Evolutionary conservation across 177 flowering plant genomes (phyloP).

Genomic region (Vitis hybrid): DNA sequence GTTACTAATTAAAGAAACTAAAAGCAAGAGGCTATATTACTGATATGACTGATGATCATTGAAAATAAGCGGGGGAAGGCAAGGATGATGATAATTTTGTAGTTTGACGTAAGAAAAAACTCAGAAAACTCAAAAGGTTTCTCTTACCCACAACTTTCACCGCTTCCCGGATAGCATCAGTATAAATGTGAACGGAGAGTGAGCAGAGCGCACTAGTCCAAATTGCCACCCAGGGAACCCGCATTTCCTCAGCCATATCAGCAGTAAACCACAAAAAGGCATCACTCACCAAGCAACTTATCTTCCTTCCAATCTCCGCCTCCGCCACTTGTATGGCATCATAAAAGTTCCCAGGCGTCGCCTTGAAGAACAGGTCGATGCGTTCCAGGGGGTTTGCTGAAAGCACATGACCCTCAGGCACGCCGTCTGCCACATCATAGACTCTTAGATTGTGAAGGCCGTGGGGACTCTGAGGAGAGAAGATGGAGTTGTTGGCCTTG

Average conservation of each 20-base stretch:
- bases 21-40: too few relatives aligned
- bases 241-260: background rate
- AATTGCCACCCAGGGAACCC: constrained; percentile 13
- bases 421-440: constrained; percentile 15
- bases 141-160: too few relatives aligned
- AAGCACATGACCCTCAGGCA: background rate
- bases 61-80: too few relatives aligned
- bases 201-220: background rate
- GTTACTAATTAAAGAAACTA: too few relatives aligned
- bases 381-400: constrained; percentile 6
- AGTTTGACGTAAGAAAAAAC: too few relatives aligned
- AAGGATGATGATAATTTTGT: too few relatives aligned
- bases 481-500: background rate
- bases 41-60: too few relatives aligned
- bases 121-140: too few relatives aligned
- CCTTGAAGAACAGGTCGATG: constrained; percentile 7
- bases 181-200: constrained; percentile 16
- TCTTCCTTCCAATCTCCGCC: background rate
- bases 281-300: constrained; percentile 16
- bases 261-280: constrained; percentile 10
- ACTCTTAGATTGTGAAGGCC: constrained; percentile 5
- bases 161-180: constrained; percentile 8
- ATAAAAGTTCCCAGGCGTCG: background rate
- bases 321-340: constrained; percentile 1
- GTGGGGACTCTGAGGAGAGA: background rate